Base-by-base conservation (phyloP, 179 eudicot genomes). In the Corrigiola litoralis region DNA sequence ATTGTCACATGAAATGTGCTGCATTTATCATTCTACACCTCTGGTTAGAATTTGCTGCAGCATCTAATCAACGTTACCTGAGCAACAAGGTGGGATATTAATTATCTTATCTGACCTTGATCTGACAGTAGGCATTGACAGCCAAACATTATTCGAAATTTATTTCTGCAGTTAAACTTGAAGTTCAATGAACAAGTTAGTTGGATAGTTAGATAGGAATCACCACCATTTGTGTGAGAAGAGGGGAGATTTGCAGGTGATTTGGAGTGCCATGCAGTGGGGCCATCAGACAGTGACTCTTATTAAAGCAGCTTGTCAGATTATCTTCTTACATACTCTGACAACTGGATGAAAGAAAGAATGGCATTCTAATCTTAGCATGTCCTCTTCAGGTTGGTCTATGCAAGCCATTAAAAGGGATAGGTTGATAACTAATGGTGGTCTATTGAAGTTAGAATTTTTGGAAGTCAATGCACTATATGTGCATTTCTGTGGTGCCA, bases 41-140 rank as follows among this genome's bases (percentile, higher is more conserved):
- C 40, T 54, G 65, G 54, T 67, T 62, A 55, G 58, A 41, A 23
- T 20, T 45, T 34, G 37, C 41, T 13, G 31, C 41, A 20, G 68
- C 23, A 56, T 73, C 69, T 68, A 74, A 63, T 68, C 72, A 68
- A 24, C n/a, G n/a, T n/a, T n/a, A n/a, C 28, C 53, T 45, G 24
- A 28, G 64, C 66, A 69, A 56, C 25, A 62, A 29, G 65, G 37
- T 11, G 63, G 65, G 60, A 56, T 74, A 58, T 34, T 47, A 54
- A 21, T 55, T 31, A 50, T 47, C 48, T 36, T 47, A 46, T 73
- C 53, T 48, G 20, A 63, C 31, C 46, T n/a, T 37, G 56, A 59
- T 8, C 62, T 45, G 70, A 48, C 57, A 42, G 42, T 46, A 17
- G 40, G 5, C 12, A 44, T 11, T 33, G 13, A 21, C 49, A 23